Evolutionary conservation across 2,329 filamentous ascomycete genomes (phyloP).

Genomic region (Hypocrella siamensis): DNA sequence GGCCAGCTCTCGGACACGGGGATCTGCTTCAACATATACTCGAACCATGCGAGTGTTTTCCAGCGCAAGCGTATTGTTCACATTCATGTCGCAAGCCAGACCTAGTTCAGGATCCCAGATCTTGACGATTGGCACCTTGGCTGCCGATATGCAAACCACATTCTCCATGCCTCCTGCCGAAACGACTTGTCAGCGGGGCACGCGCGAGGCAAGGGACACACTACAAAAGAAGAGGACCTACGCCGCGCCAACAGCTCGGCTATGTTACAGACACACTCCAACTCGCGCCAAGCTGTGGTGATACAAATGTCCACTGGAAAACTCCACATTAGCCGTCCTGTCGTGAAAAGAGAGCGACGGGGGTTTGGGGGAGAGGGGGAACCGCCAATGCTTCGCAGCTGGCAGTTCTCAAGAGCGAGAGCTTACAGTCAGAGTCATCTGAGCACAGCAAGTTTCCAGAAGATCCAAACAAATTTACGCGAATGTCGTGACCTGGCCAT

Average conservation of each 20-base stretch:
- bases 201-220: background rate
- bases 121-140: constrained; percentile 97
- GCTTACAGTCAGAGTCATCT: constrained; percentile 84
- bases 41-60: constrained; percentile 98
- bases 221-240: constrained; percentile 30
- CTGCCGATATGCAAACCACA: constrained; percentile 84
- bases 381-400: no score
- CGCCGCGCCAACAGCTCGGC: constrained; percentile 72
- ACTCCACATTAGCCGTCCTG: constrained; percentile 4
- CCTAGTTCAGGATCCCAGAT: constrained; percentile 91
- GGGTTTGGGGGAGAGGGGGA: no score
- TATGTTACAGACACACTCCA: constrained; percentile 83
- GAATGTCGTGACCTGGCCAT: constrained; percentile 84
- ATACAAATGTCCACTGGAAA: constrained; percentile 86
- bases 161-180: constrained; percentile 83
- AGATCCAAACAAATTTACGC: constrained; percentile 91
- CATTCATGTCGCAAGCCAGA: constrained; percentile 92
- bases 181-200: background rate
- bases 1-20: constrained; percentile 75
- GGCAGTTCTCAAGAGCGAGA: no score
- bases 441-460: constrained; percentile 92
- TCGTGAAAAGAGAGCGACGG: no score
- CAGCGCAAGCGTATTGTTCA: constrained; percentile 89
- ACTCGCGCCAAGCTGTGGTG: constrained; percentile 72
- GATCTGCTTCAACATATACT: constrained; percentile 87